Conservation (phyloP, 2,329 filamentous ascomycete species). For the Neoascochyta sp. region DNA sequence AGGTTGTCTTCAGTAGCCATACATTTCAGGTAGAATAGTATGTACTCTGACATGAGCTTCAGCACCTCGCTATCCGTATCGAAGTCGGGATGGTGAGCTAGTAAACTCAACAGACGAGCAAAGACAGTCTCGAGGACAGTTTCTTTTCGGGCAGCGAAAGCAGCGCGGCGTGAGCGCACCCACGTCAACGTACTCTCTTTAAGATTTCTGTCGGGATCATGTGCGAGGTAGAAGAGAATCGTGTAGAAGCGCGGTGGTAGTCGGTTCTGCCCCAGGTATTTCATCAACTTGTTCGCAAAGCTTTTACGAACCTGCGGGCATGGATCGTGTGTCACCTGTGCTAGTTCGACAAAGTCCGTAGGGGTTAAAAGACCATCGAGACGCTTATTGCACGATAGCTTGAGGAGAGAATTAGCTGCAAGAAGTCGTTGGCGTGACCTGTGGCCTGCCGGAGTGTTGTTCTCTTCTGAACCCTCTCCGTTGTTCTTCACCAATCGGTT, state of each 20-base stretch:
- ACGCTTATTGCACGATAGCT: slow-evolving; percentile 72
- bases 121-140: slow-evolving; percentile 76
- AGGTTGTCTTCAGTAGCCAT: slow-evolving; percentile 85
- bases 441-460: slow-evolving; percentile 71
- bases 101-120: slow-evolving; percentile 75
- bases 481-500: slow-evolving; percentile 70
- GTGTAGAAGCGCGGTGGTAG: slow-evolving; percentile 78
- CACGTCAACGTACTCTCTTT: slow-evolving; percentile 77
- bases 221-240: slow-evolving; percentile 84
- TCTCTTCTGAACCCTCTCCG: slow-evolving; percentile 73
- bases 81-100: slow-evolving; percentile 94
- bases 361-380: slow-evolving; percentile 73
- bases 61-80: slow-evolving; percentile 60
- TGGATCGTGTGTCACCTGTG: slow-evolving; percentile 75
- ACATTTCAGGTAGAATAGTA: slow-evolving; percentile 80
- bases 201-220: slow-evolving; percentile 74
- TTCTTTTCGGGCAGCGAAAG: slow-evolving; percentile 53
- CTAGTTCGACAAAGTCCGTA: slow-evolving; percentile 74
- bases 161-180: slow-evolving; percentile 75
- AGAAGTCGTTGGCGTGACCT: slow-evolving; percentile 75
- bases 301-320: slow-evolving; percentile 68
- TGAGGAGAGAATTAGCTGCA: slow-evolving; percentile 74
- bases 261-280: slow-evolving; percentile 73
- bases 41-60: slow-evolving; percentile 79
- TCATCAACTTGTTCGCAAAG: slow-evolving; percentile 84